These are phyloP conservation scores for Lipomyces sp. DNA, from an alignment of 805 yeast species.

Conservation along the genomic window DNA sequence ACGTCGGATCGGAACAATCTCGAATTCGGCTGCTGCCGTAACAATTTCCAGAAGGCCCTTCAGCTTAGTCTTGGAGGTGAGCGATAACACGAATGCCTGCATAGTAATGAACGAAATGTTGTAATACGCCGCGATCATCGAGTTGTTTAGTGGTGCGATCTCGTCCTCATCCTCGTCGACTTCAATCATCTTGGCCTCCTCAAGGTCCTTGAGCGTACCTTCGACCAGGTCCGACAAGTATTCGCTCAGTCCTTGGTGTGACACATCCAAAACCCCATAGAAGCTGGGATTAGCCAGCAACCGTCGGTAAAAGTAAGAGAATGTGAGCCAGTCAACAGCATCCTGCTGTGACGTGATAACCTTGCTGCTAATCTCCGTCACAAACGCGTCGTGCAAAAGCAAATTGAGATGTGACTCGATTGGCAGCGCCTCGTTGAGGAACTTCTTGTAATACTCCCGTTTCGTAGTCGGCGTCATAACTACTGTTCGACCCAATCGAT, in stretches of 20 bases:
- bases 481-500: conserved; percentile 51
- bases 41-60: conserved; percentile 67
- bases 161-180: conserved; percentile 47
- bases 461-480: conserved; percentile 63
- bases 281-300: conserved; percentile 82
- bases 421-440: conserved; percentile 76
- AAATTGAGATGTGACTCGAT: conserved; percentile 74
- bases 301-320: conserved; percentile 79
- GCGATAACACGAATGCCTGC: conserved; percentile 58
- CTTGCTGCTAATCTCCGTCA: conserved; percentile 73
- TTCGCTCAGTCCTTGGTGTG: conserved; percentile 74
- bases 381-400: conserved; percentile 66
- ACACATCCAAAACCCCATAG: conserved; percentile 73
- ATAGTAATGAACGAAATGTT: conserved; percentile 68
- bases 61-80: conserved; percentile 62
- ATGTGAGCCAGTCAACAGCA: conserved; percentile 89
- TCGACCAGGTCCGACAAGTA: conserved; percentile 86
- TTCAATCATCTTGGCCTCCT: conserved; percentile 65
- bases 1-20: conserved; percentile 61
- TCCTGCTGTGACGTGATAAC: conserved; percentile 73
- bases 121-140: conserved; percentile 77
- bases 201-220: conserved; percentile 64
- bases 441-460: conserved; percentile 68
- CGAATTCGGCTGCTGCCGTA: conserved; percentile 75
- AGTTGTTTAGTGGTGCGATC: conserved; percentile 67